phyloP scores from a whole-genome alignment of 1,284 basidiomycete species.

The Boletus sp. region DNA sequence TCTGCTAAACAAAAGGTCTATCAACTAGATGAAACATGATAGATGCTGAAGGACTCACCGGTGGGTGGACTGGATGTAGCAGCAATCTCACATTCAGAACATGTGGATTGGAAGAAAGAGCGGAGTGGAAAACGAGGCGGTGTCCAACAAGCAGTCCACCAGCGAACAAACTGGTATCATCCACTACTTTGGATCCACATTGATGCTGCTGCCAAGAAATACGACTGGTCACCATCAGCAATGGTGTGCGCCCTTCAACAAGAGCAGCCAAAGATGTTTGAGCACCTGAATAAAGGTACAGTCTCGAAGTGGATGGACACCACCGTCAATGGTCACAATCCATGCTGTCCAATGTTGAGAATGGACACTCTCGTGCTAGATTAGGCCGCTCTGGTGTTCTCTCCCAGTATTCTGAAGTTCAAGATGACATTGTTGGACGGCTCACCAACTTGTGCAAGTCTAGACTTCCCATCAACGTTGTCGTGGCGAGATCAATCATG shows the following conservation, averaged over 20 bases:
- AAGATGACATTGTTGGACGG: not conserved
- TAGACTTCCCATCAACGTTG: not conserved
- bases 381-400: not conserved
- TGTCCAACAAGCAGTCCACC: conserved; percentile 15
- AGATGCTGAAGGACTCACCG: not conserved
- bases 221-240: not conserved
- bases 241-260: not conserved
- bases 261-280: not conserved
- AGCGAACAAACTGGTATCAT: conserved; percentile 25
- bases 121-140: conserved; percentile 14
- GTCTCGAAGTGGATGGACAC: not conserved
- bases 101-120: conserved; percentile 9
- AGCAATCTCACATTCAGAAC: conserved; percentile 12
- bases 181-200: conserved; percentile 7
- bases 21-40: not conserved
- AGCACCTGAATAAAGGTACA: not conserved
- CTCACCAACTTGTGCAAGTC: not conserved
- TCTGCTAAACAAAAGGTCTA: too few relatives aligned
- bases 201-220: conserved; percentile 5
- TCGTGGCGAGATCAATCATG: not conserved
- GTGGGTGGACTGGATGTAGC: conserved; percentile 5
- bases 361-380: not conserved
- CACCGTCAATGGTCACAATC: not conserved
- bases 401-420: not conserved
- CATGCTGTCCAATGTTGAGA: not conserved